Evolutionary conservation across 257 asterid species (phyloP), one percentile per base, ranked within the genome.

Genomic region (Gentiana straminea): DNA sequence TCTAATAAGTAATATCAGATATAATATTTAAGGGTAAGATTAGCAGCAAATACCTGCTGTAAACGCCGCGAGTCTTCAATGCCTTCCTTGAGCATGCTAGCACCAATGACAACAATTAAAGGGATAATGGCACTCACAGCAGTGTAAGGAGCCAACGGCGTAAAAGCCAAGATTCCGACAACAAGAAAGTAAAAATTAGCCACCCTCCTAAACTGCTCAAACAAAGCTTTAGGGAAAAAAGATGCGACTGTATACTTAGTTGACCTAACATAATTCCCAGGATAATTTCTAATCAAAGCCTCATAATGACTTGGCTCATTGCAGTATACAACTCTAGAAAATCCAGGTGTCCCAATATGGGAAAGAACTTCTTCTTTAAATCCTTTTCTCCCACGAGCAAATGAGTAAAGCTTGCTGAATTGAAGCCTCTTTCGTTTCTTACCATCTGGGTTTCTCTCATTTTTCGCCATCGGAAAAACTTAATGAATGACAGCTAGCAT

Each of bases 161-260:
- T 90, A 74, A 90, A 86, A 34, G 97, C 61, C 80, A 90, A 63
- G 51, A 66, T 53, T n/a, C 81, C 97, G 52, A 71, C 70, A 46
- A 90, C 90, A 54, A 90, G 84, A 64, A 90, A 90, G 78, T 67
- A 90, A 55, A 90, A 90, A 51, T 90, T 90, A 34, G 97, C 97
- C 46, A 86, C 95, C 60, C 97, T 86, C 55, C 97, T 80, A 61
- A 90, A 90, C 84, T 90, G 97, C 73, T 90, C 97, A 73, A 86
- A 90, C 75, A 90, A 74, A 35, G 93, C 61, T 58, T 90, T 90
- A 0, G 97, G 97, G 69, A 90, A 63, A 80, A 90, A 90, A 58
- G 90, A 75, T 49, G 88, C 90, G 53, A 84, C 65, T 32, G 93
- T 86, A 52, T 90, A 90, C 79, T 90, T 90, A 0, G 97, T 82